Conservation (phyloP, 345 rosid species). For the Acer negundo region DNA sequence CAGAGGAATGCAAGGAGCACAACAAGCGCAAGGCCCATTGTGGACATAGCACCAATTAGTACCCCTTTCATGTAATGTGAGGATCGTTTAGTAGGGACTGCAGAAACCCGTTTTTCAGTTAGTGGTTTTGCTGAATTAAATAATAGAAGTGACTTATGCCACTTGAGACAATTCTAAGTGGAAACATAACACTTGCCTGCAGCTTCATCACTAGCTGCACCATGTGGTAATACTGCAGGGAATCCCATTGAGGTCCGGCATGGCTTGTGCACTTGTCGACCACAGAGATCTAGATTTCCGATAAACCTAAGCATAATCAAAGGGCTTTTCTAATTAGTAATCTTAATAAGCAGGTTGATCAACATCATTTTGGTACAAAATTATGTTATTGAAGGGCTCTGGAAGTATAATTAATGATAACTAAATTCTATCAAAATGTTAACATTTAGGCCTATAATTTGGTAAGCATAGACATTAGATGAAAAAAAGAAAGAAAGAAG, state of each 20-base stretch:
- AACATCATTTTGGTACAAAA: background rate
- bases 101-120: conserved; percentile 12
- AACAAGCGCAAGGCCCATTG: conserved; percentile 66
- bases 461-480: background rate
- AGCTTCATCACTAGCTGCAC: conserved; percentile 81
- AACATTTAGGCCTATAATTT: background rate
- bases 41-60: conserved; percentile 80
- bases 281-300: conserved; percentile 90
- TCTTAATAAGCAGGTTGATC: background rate
- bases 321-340: background rate
- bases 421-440: background rate
- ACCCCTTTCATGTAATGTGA: conserved; percentile 86
- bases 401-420: background rate
- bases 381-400: background rate
- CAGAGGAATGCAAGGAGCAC: conserved; percentile 72
- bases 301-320: conserved; percentile 47
- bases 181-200: conserved; percentile 46
- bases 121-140: background rate
- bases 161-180: conserved; percentile 2
- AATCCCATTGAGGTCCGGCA: conserved; percentile 97
- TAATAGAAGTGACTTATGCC: background rate
- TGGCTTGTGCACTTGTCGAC: conserved; percentile 84
- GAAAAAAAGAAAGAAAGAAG: background rate
- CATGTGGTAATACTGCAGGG: conserved; percentile 95
- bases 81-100: conserved; percentile 73